These are phyloP conservation scores for Amylocarpus encephaloides DNA, from an alignment of 2,329 filamentous ascomycete species.

Conservation along the genomic window DNA sequence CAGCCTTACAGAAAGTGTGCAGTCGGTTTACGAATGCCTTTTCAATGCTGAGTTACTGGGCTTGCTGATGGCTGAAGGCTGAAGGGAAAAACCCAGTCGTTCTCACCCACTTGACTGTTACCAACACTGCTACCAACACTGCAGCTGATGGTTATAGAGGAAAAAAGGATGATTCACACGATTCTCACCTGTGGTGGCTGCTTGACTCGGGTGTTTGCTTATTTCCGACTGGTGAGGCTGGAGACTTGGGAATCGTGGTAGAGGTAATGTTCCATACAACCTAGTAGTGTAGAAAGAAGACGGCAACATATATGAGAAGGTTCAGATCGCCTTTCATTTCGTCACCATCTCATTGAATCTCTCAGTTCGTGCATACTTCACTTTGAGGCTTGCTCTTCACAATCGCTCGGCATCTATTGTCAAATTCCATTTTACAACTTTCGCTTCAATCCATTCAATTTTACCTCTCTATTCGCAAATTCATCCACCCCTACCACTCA, in stretches of 20 bases:
- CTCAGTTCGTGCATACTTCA: not conserved
- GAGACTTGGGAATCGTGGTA: not conserved
- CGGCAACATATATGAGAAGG: not conserved
- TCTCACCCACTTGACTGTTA: not conserved
- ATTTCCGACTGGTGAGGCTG: not conserved
- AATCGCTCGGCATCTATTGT: not conserved
- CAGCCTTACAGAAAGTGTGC: constrained; percentile 2
- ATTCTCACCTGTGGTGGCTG: not conserved
- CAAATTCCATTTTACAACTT: not conserved
- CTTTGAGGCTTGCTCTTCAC: not conserved
- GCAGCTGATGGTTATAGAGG: not conserved
- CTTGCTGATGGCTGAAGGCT: not conserved
- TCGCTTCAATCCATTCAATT: not conserved
- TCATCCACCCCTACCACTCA: not conserved
- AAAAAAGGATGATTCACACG: not conserved
- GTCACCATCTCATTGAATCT: constrained; percentile 1
- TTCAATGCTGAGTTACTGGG: not conserved
- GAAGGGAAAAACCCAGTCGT: not conserved
- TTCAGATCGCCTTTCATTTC: not conserved
- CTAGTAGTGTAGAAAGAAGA: not conserved
- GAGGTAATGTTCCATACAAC: not conserved
- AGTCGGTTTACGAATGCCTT: not conserved
- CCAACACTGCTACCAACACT: not conserved
- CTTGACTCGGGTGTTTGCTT: not conserved
- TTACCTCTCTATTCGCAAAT: not conserved